These are phyloP conservation scores for Penicillium bialowiezense DNA, from an alignment of 495 filamentous ascomycete genomes.

Conservation along the genomic window DNA sequence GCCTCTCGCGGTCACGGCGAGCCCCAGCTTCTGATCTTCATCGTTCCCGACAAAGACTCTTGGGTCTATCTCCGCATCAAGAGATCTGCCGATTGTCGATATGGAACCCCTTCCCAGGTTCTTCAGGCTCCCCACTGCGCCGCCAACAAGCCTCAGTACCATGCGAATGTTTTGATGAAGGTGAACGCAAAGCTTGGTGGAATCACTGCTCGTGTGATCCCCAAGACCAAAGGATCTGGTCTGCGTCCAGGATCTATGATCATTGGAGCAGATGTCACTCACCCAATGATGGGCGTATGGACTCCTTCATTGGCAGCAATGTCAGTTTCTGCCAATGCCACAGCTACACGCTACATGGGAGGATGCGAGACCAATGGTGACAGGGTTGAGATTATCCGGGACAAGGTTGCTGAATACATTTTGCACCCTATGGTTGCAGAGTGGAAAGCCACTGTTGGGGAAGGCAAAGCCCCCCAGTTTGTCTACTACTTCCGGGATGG, in stretches of 20 bases:
- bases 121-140: constrained; percentile 60
- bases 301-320: constrained; percentile 82
- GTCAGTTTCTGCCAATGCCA: constrained; percentile 72
- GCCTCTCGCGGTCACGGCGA: constrained; percentile 42
- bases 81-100: constrained; percentile 77
- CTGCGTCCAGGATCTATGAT: constrained; percentile 62
- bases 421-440: constrained; percentile 57
- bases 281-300: constrained; percentile 62
- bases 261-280: constrained; percentile 88
- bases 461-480: constrained; percentile 52
- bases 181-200: constrained; percentile 96
- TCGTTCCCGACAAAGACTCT: constrained; percentile 64
- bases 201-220: constrained; percentile 52
- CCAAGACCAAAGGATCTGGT: constrained; percentile 24
- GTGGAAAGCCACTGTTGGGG: constrained; percentile 59
- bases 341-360: constrained; percentile 69
- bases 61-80: constrained; percentile 76
- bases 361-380: constrained; percentile 74
- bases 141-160: constrained; percentile 68
- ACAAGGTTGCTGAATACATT: constrained; percentile 59
- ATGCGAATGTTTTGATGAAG: constrained; percentile 89
- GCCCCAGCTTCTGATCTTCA: constrained; percentile 67
- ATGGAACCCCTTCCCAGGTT: constrained; percentile 70
- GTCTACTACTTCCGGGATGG: constrained; percentile 95
- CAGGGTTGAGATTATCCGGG: constrained; percentile 69